Evolutionary conservation across 306 rosid genomes (phyloP).

Genomic region (Inga oerstediana): DNA sequence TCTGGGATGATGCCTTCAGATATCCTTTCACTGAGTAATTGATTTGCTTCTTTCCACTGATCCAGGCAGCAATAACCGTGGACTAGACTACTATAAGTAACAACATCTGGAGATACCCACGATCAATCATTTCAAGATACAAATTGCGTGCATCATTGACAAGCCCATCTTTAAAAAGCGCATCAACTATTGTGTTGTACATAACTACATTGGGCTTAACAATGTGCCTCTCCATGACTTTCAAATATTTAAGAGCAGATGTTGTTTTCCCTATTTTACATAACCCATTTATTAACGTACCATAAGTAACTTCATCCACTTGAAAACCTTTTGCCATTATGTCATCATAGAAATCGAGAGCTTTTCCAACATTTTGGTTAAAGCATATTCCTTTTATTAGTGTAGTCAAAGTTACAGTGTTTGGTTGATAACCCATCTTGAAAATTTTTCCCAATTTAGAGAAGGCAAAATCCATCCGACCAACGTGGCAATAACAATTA

Average conservation of each 20-base stretch:
- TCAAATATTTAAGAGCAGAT: neutral
- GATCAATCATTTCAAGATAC: neutral
- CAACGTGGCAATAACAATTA: neutral
- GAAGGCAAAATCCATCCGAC: neutral
- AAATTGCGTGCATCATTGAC: neutral
- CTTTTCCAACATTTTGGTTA: neutral
- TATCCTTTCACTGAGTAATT: too few species aligned
- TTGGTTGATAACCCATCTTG: neutral
- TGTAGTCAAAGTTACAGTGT: neutral
- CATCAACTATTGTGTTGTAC: neutral
- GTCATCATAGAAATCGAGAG: neutral
- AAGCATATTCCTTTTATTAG: neutral
- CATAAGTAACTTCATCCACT: neutral
- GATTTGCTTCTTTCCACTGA: neutral
- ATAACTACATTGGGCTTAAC: neutral
- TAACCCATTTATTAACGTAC: neutral
- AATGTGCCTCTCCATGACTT: neutral
- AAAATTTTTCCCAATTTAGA: neutral
- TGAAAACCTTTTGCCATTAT: neutral
- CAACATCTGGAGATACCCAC: neutral
- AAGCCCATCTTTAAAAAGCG: neutral
- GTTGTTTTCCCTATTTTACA: neutral
- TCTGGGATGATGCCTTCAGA: neutral
- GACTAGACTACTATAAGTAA: neutral
- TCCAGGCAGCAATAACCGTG: neutral